Base-by-base conservation (phyloP, 1,139 yeast species). In the Geotrichum cucujoidarum region DNA sequence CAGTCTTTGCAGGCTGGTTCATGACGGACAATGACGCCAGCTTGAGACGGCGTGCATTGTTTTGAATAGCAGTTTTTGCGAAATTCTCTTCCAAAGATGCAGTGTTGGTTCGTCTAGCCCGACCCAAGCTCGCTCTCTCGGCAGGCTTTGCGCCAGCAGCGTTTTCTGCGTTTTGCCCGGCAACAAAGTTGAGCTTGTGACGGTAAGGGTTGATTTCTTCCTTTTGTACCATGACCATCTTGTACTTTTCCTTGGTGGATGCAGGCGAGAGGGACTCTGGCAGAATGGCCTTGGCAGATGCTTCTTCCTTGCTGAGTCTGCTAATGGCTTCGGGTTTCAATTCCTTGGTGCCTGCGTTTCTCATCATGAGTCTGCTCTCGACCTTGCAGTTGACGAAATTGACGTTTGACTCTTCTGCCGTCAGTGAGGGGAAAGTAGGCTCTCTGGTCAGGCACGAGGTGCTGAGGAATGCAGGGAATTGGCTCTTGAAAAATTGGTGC, bases 191-290 rank as follows among this genome's bases (percentile, higher is more conserved):
- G 14, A 41, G 44, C 38, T 41, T 41, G 38, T 22, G 27, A n/a
- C 34, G 29, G 27, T n/a, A 27, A 6, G 24, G 24, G 16, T 43
- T 36, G 29, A 50, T 41, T 24, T 51, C 53, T 36, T 55, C 55
- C 31, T 54, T 55, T 29, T 60, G 57, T 29, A 65, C 60, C 51
- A 59, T 59, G 22, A 68, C 65, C 58, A 87, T 95, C 65, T 83
- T 84, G 67, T 90, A 90, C 68, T 90, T 90, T 66, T 76, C 82
- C 64, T 81, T 84, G 44, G 96, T 88, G 59, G 89, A 90, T 56
- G 92, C 92, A 14, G 97, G 97, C 25, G 97, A 89, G 61, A 90
- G 75, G 1, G 95, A 85, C 57, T 81, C 84, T 37, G 97, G 97
- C 57, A 90, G 73, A 56, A 90, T 37, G 18, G 40, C 18, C 30